Evolutionary conservation across 2,329 filamentous ascomycete genomes (phyloP).

Genomic region (Ophiosphaerella korrae): DNA sequence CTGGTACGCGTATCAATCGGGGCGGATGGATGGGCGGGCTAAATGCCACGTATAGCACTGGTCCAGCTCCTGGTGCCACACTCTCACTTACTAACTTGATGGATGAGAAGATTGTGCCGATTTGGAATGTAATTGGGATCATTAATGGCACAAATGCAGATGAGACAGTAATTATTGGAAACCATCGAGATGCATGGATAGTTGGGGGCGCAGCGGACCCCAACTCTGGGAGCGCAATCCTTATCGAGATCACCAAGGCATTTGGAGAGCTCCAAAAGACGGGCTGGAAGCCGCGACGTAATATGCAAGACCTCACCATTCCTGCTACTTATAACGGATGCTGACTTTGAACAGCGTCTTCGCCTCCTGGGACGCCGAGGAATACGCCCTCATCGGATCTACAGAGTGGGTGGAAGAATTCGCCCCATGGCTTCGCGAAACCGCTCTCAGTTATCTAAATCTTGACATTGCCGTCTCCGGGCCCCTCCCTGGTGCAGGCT

Average conservation of each 20-base stretch:
- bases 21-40: constrained; percentile 43
- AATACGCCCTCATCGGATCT: constrained; percentile 44
- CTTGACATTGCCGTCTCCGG: constrained; percentile 51
- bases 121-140: constrained; percentile 75
- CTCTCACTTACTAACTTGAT: constrained; percentile 66
- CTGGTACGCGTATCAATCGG: constrained; percentile 46
- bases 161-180: constrained; percentile 60
- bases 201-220: constrained; percentile 59
- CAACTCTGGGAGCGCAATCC: constrained; percentile 55
- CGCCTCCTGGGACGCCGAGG: constrained; percentile 51
- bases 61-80: constrained; percentile 58
- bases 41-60: constrained; percentile 38
- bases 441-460: constrained; percentile 56
- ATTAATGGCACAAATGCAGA: constrained; percentile 67
- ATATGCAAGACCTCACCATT: constrained; percentile 1
- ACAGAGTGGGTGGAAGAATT: constrained; percentile 58
- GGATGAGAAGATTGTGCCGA: constrained; percentile 73
- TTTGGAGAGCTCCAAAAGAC: constrained; percentile 54
- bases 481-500: constrained; percentile 30
- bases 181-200: constrained; percentile 61
- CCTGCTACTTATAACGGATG: background rate
- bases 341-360: constrained; percentile 47
- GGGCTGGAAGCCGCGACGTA: constrained; percentile 55
- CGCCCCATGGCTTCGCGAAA: constrained; percentile 51
- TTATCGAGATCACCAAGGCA: constrained; percentile 56